Evolutionary conservation across 345 rosid species (phyloP), one percentile per base, ranked within the genome.

Genomic region (Xanthoceras sorbifolium): DNA sequence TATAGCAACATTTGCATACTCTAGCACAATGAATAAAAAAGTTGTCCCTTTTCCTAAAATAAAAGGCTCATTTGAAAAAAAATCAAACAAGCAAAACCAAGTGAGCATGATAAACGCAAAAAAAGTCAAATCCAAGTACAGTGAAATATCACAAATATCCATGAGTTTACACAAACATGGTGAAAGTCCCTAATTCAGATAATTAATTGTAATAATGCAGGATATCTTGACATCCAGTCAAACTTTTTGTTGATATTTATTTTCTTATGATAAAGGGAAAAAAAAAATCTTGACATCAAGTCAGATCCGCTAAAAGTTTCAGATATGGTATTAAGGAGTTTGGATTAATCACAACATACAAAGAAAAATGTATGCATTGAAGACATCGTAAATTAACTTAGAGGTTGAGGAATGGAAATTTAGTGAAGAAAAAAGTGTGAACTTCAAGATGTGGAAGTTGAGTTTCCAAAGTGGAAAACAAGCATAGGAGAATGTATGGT

Each of bases 1-100:
- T 14, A 73, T 36, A 46, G n/a, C n/a, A 76, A 66, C 22, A 76
- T 38, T 62, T n/a, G 72, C 31, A 75, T 17, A 46, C 66, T 67
- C 25, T 42, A 67, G 31, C 32, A 66, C 26, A 26, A 59, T 32
- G 40, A 55, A 48, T 20, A 78, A 9, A 78, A 9, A 11, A 32
- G 55, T 54, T 38, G 52, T 40, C 62, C 23, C 36, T 6, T 50
- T 63, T 44, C 54, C 38, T 20, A 22, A 68, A 66, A 77, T n/a
- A 8, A 71, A 1, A 38, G 73, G 65, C 23, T 50, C 59, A 44
- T 46, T 8, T 28, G 20, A 54, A 7, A 50, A 36, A 66, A 34
- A 34, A 34, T 18, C 38, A 18, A 69, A 69, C 23, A 46, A 29
- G 29, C 11, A 50, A 34, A 67, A 29, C 22, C 18, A 20, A 10